Evolutionary conservation across 805 yeast species (phyloP), one percentile per base, ranked within the genome.

Genomic region (Kazachstania viticola): DNA sequence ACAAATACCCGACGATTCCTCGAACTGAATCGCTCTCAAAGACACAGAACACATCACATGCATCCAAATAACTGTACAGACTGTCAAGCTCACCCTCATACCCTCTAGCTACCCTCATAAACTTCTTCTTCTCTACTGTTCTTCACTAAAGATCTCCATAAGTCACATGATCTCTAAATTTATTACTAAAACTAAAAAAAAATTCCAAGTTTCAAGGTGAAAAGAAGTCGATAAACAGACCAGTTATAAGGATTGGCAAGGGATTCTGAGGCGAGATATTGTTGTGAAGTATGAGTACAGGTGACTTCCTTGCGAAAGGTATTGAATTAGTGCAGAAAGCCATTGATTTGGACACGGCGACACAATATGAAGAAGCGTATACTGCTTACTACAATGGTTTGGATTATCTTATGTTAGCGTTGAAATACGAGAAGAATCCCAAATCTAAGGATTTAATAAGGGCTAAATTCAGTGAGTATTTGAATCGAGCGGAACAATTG

Each of bases 301-400:
- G 71, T 9, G 95, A 88, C 51, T 88, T 88, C 54, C 68, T 91
- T 26, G 76, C 80, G 37, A 91, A 91, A 54, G 98, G 96, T n/a
- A 85, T 91, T 16, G 95, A 85, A 40, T 67, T 85, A 23, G 93
- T 91, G 14, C 94, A 85, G 52, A 79, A 79, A 56, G 98, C 98
- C 16, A 85, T 91, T 34, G 95, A 85, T 53, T 84, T 94, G 5
- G 98, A 91, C 54, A 75, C 83, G 13, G 85, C 85, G 16, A 78
- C 88, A 32, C 69, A 78, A 42, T 88, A 87, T 47, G 95, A 83
- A 32, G 97, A 91, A 44, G 97, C 98, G 0, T 88, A 88, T 57
- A 81, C 84, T 38, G 70, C 83, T 28, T 91, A 91, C 59, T 87
- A 82, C 62, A 81, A 81, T 47, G 96, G 96, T 2, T 65, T 91